Evolutionary conservation across 2,329 filamentous ascomycete species (phyloP).

Genomic region (Cercospora sesami): DNA sequence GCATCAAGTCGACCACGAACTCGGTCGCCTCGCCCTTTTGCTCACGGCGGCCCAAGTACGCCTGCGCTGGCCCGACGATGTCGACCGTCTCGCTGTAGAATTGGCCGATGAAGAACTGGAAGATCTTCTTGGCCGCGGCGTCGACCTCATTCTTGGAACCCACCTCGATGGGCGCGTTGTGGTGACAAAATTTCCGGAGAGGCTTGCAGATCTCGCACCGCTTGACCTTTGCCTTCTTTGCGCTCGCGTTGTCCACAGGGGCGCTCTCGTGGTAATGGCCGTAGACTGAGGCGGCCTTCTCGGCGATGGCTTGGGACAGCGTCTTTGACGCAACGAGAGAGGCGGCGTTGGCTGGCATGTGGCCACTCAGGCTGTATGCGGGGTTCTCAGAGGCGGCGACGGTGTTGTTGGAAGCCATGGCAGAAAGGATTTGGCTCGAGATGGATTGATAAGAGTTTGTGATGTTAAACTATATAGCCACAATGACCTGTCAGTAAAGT

Average conservation of each 20-base stretch:
- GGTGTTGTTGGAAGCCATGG: background rate
- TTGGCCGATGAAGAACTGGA: conserved; percentile 5
- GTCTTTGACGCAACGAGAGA: background rate
- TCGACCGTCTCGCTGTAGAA: background rate
- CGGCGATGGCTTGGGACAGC: conserved; percentile 1
- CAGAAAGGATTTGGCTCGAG: too few relatives aligned
- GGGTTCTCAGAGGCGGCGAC: background rate
- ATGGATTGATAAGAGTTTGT: background rate
- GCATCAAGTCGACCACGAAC: background rate
- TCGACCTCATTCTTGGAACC: background rate
- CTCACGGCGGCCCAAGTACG: background rate
- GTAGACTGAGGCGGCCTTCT: background rate
- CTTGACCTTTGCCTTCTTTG: background rate
- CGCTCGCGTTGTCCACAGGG: background rate
- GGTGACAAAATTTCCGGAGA: background rate
- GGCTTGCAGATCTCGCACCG: background rate
- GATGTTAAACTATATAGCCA: background rate
- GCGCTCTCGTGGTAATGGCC: background rate
- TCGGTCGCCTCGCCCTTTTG: background rate
- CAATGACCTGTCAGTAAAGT: background rate
- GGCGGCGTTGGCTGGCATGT: background rate
- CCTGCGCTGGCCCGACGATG: background rate
- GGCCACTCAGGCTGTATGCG: background rate
- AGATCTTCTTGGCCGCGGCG: background rate
- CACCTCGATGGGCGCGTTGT: background rate